Base-by-base conservation (phyloP, 106 monocot genomes). In the Posidonia australis region DNA sequence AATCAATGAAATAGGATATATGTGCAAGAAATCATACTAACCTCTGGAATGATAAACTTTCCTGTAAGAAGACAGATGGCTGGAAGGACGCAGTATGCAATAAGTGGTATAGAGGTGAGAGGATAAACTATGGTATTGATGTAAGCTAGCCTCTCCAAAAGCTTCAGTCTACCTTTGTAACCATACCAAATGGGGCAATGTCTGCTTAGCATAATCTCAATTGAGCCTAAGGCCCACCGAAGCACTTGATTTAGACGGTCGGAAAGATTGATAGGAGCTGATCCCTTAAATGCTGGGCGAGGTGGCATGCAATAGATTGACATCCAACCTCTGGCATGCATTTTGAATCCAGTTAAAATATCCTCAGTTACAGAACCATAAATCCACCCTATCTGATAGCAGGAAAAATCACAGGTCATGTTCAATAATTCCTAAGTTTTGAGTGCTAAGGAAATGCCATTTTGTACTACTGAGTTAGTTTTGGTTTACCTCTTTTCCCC, bases 141-240 rank as follows among this genome's bases (percentile, higher is more conserved):
- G 66, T 91, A 91, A 20, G 91, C 86, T 21, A 91, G 47, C 67
- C 90, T 83, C 72, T 86, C 83, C 58, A 91, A 55, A 43, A 81
- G 68, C 49, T 83, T 86, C 68, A 91, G 72, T n/a, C 52, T 53
- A 4, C 30, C 81, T 76, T 54, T 79, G 69, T 91, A 91, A 24
- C 90, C 90, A 70, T 90, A 90, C 90, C 90, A 91, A 22, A 91
- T 83, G 13, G 90, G 90, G 51, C 91, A 86, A 76, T 86, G 91
- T 44, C 91, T 78, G 64, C 91, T 91, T 1, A 91, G 75, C 43
- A 91, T 29, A 52, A 91, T 91, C 68, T 91, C 90, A 52, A 90
- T 73, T 9, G 86, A 90, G 10, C 90, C 86, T 31, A 90, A 66
- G 22, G 90, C 90, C 90, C 86, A 91, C 59, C 83, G 75, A 10